Evolutionary conservation across 768 basidiomycete genomes (phyloP), one percentile per base, ranked within the genome.

Genomic region (Cystofilobasidium bisporidii): DNA sequence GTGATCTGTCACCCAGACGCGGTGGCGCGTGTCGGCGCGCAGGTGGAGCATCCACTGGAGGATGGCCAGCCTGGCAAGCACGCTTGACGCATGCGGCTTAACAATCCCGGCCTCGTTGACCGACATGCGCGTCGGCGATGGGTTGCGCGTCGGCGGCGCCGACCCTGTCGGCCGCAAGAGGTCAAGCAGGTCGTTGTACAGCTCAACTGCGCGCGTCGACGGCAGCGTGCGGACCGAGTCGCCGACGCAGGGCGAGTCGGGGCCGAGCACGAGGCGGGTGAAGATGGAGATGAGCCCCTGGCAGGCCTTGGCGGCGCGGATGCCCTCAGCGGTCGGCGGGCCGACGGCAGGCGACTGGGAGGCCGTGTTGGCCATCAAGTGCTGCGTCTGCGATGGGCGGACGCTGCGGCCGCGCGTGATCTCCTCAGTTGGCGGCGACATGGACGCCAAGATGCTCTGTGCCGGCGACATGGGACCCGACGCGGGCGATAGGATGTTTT

Each of bases 1-100:
- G 50, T 86, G 77, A 53, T 81, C 78, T 24, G 83, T 81, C 65
- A 87, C 86, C 75, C 86, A 96, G 47, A 98, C 73, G 15, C 86
- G 82, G 73, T 99, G 94, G 71, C 92, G 88, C 0, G 89, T 84
- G 74, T 96, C 93, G 0, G 88, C 91, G 64, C 94, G 82, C 24
- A 98, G 79, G 18, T 90, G 85, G 80, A 92, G 85, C 71, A 96
- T 75, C 80, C 94, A 96, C 74, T 91, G 89, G 24, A 98, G 79
- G 5, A 87, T 81, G 17, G 84, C 79, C 22, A 98, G 75, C 28
- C 89, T 81, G 0, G 87, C 86, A 47, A 83, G 80, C 0, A 83
- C 72, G 38, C 79, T 78, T 15, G 72, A 60, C 45, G 77, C 76
- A 9, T 64, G 68, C 33, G 63, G 63, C 15, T 47, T 53, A 10